phyloP scores from a whole-genome alignment of 1,284 basidiomycete genomes.

The Ceratobasidium sp. region DNA sequence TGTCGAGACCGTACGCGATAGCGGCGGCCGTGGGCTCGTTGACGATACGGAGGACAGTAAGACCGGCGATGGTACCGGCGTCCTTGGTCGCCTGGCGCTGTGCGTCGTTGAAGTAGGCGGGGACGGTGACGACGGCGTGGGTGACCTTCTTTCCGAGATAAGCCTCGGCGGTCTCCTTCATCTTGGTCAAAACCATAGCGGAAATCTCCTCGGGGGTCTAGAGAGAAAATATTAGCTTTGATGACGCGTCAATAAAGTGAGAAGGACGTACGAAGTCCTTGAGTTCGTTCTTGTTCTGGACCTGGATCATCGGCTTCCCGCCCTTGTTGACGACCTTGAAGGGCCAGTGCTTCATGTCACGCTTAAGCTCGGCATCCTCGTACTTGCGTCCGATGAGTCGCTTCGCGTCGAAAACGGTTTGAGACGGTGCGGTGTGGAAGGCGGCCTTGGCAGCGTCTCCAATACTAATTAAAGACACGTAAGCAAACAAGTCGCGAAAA shows the following conservation, averaged over 20 bases:
- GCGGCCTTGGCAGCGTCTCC: slow-evolving; percentile 84
- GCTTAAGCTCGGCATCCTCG: slow-evolving; percentile 79
- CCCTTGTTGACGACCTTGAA: slow-evolving; percentile 82
- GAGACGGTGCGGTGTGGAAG: slow-evolving; percentile 85
- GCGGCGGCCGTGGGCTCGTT: slow-evolving; percentile 99
- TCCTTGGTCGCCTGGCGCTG: slow-evolving; percentile 99
- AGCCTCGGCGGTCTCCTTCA: slow-evolving; percentile 99
- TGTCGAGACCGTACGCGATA: slow-evolving; percentile 98
- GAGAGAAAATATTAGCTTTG: slow-evolving; percentile 25
- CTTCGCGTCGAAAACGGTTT: slow-evolving; percentile 98
- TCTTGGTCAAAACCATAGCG: slow-evolving; percentile 95
- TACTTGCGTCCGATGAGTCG: slow-evolving; percentile 93
- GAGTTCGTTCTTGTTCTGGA: slow-evolving; percentile 86
- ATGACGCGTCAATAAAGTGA: slow-evolving; percentile 19
- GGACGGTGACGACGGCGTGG: slow-evolving; percentile 97
- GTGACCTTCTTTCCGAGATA: slow-evolving; percentile 97
- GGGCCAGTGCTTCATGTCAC: slow-evolving; percentile 89
- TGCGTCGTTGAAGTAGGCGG: slow-evolving; percentile 99
- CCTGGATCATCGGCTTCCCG: slow-evolving; percentile 87
- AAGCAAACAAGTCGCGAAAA: not conserved
- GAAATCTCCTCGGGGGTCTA: slow-evolving; percentile 89
- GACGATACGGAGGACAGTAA: slow-evolving; percentile 96
- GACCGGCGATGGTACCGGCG: slow-evolving; percentile 95
- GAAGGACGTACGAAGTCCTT: slow-evolving; percentile 78
- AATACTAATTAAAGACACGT: slow-evolving; percentile 54